Evolutionary conservation across 2,329 filamentous ascomycete species (phyloP), one percentile per base, ranked within the genome.

Genomic region (Colletotrichum shisoi): DNA sequence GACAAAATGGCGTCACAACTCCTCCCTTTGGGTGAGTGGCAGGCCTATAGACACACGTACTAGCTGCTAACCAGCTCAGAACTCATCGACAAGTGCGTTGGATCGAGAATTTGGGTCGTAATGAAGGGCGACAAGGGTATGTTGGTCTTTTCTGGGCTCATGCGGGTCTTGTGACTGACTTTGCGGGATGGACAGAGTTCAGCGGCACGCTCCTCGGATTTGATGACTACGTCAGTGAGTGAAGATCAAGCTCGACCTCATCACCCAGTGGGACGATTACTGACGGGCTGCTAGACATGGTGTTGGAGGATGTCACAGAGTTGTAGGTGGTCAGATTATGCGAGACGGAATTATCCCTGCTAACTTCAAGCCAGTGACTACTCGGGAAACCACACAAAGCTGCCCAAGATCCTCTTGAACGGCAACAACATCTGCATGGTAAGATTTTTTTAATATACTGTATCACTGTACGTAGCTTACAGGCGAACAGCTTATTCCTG

Each of bases 391-490:
- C 90, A 94, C 79, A 91, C 89, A 52, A 96, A 96, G 79, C 87
- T 99, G 46, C 87, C 93, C 58, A 98, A 98, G 84, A 97, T 99
- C 69, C 81, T 99, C 48, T 83, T 99, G 45, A 99, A 99, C 75
- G 95, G 95, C 64, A 99, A 99, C 82, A 98, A 98, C 75, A 93
- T 99, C 71, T 98, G 94, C 91, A 99, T 99, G 95, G 95, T 97
- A 85, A 63, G 84, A 72, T 6, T 0, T 4, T 4, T 8, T 3
- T 5, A 3, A 12, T 12, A 11, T 1, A 8, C 13, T 1, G 15
- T 9, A 8, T 6, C 3, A 1, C 7, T 6, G 6, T 1, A 34
- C 51, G n/a, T 3, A 27, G 19, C 67, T 73, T 44, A 75, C 63
- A 15, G 4, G 44, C 21, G 17, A n/a, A 17, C 39, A 93, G 90